Conservation (phyloP, 192 early-diverging fungal species). For the Podila epigama region DNA sequence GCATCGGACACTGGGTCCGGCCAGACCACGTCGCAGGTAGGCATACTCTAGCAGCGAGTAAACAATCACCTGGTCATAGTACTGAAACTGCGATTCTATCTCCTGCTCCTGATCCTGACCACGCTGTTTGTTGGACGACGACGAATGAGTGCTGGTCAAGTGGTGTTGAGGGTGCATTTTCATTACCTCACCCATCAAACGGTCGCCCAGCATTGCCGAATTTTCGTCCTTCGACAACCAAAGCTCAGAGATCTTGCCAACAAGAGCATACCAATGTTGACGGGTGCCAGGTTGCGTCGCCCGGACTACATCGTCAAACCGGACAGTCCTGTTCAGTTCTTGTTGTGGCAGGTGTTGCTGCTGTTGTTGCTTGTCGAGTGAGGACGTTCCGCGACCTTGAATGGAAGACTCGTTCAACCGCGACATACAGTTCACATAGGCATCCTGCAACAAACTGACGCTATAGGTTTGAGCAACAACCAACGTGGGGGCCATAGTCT, state of each 20-base stretch:
- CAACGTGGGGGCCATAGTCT: slow-evolving; percentile 45
- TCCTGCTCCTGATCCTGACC: background rate
- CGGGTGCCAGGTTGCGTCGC: slow-evolving; percentile 36
- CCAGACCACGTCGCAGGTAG: slow-evolving; percentile 42
- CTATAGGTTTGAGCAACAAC: slow-evolving; percentile 44
- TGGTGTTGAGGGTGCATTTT: slow-evolving; percentile 47
- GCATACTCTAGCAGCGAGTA: slow-evolving; percentile 47
- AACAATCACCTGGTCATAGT: slow-evolving; percentile 45
- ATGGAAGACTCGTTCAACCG: slow-evolving; percentile 17
- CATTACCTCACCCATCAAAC: slow-evolving; percentile 43
- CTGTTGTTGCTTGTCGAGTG: no score
- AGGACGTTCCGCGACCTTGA: slow-evolving; percentile 7
- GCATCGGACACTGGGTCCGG: slow-evolving; percentile 34
- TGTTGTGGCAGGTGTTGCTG: background rate
- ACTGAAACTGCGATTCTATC: slow-evolving; percentile 35
- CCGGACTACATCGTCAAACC: slow-evolving; percentile 41
- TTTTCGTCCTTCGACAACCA: slow-evolving; percentile 39
- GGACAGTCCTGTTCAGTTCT: background rate
- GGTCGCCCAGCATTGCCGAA: slow-evolving; percentile 30
- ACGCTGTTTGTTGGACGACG: background rate
- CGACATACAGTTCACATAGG: slow-evolving; percentile 41
- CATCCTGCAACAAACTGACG: slow-evolving; percentile 34
- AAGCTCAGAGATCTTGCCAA: slow-evolving; percentile 48
- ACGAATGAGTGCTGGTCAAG: background rate
- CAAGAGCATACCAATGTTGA: slow-evolving; percentile 48